Percentiles rank a stretch among this genome's conserved stretches.
Conservation (phyloP, 495 filamentous ascomycete species). For the Polyplosphaeria fusca region DNA sequence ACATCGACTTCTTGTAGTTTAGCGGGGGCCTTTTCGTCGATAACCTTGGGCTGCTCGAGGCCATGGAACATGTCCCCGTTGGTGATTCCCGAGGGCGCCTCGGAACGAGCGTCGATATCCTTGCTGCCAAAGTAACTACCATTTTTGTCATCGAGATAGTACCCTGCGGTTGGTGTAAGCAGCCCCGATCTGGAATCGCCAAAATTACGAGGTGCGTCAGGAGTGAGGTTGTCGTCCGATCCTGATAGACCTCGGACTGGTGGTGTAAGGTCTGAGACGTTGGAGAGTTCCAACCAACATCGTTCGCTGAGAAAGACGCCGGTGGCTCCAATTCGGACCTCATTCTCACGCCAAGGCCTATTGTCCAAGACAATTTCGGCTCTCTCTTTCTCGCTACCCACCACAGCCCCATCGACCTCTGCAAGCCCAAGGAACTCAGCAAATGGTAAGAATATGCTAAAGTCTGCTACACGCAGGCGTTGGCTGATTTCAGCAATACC, state of each 20-base stretch:
- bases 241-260: constrained; percentile 41
- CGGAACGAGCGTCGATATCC: constrained; percentile 81
- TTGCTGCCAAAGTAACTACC: constrained; percentile 78
- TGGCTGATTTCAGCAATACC: constrained; percentile 97
- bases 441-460: constrained; percentile 92
- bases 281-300: constrained; percentile 87
- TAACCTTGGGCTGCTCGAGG: constrained; percentile 85
- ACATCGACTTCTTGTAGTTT: constrained; percentile 90
- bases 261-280: constrained; percentile 60
- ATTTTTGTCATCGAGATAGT: constrained; percentile 67
- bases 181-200: constrained; percentile 69
- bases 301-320: constrained; percentile 94
- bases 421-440: constrained; percentile 89
- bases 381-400: constrained; percentile 92
- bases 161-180: constrained; percentile 59
- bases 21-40: constrained; percentile 93
- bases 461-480: constrained; percentile 84
- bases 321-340: constrained; percentile 85
- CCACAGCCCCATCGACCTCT: constrained; percentile 74
- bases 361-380: constrained; percentile 84
- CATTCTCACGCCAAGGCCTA: constrained; percentile 85
- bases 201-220: constrained; percentile 52
- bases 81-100: constrained; percentile 84
- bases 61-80: constrained; percentile 98
- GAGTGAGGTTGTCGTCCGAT: constrained; percentile 50